These are phyloP conservation scores for Cordyceps fumosorosea DNA, from an alignment of 2,329 filamentous ascomycete species.

Conservation along the genomic window DNA sequence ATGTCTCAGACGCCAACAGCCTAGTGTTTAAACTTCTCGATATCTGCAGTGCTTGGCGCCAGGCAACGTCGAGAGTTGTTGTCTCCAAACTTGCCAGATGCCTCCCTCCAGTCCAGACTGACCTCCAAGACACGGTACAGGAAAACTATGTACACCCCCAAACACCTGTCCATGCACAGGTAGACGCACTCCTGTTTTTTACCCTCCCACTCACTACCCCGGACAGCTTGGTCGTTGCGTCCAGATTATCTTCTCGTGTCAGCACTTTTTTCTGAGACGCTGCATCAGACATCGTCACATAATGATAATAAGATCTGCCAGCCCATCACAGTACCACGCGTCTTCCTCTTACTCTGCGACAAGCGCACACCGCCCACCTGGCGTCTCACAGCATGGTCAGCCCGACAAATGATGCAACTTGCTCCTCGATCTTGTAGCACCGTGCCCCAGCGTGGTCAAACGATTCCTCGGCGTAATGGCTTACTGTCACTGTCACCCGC, in stretches of 20 bases:
- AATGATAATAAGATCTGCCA: constrained; percentile 5
- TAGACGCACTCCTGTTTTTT: not conserved
- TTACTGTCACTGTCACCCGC: not conserved
- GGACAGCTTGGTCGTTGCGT: not conserved
- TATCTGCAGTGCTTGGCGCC: not conserved
- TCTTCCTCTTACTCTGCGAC: not conserved
- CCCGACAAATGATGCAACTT: not conserved
- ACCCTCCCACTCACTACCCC: not conserved
- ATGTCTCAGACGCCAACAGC: constrained; percentile 4
- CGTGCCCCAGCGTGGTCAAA: not conserved
- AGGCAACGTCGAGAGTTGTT: not conserved
- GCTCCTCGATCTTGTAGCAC: not conserved
- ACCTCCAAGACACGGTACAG: not conserved
- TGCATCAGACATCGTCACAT: constrained; percentile 2
- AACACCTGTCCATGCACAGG: not conserved
- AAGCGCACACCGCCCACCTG: not conserved
- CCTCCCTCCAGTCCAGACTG: not conserved
- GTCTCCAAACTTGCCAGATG: not conserved
- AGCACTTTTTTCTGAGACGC: constrained; percentile 6
- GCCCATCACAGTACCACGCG: not conserved
- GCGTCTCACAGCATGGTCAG: constrained; percentile 4
- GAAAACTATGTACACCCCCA: not conserved
- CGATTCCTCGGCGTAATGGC: not conserved
- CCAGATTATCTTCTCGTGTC: constrained; percentile 2
- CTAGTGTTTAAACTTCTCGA: constrained; percentile 4